Conservation (phyloP, 1,139 yeast species). For the Geotrichum reessii region DNA sequence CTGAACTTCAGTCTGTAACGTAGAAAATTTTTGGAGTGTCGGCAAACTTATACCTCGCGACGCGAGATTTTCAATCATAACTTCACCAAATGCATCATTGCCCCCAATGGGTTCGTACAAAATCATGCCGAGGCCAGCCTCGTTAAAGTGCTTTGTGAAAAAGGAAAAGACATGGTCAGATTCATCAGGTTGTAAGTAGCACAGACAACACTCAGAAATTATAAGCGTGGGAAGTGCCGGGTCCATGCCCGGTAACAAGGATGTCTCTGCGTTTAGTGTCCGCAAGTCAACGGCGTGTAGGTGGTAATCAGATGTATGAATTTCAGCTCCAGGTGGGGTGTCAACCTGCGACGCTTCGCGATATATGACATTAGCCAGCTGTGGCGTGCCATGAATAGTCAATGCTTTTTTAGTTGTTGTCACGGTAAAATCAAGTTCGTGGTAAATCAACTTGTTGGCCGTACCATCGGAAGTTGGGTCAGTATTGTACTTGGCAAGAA, state of each 20-base stretch:
- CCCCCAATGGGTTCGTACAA: slow-evolving; percentile 82
- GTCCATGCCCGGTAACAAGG: slow-evolving; percentile 34
- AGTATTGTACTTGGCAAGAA: slow-evolving; percentile 33
- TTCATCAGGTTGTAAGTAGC: slow-evolving; percentile 62
- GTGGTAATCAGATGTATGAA: slow-evolving; percentile 48
- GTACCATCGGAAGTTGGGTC: slow-evolving; percentile 5
- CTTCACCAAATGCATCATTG: slow-evolving; percentile 67
- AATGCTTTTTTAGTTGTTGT: slow-evolving; percentile 56
- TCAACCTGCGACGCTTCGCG: background rate
- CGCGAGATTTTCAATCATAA: slow-evolving; percentile 71
- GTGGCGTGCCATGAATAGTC: slow-evolving; percentile 38
- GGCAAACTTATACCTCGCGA: slow-evolving; percentile 71
- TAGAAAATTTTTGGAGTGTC: slow-evolving; percentile 47
- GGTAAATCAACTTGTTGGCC: slow-evolving; percentile 41
- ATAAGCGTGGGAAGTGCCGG: slow-evolving; percentile 56
- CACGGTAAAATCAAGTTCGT: slow-evolving; percentile 72
- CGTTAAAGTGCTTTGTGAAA: slow-evolving; percentile 23
- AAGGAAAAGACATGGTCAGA: slow-evolving; percentile 48
- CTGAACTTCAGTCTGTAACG: slow-evolving; percentile 43
- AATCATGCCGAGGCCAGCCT: slow-evolving; percentile 39
- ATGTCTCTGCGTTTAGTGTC: slow-evolving; percentile 19
- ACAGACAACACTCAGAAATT: slow-evolving; percentile 83
- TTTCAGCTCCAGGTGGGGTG: slow-evolving; percentile 27
- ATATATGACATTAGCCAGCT: slow-evolving; percentile 28
- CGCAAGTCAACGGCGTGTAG: slow-evolving; percentile 56